Evolutionary conservation across 2,329 filamentous ascomycete genomes (phyloP).

Genomic region (Rutstroemia sp.): DNA sequence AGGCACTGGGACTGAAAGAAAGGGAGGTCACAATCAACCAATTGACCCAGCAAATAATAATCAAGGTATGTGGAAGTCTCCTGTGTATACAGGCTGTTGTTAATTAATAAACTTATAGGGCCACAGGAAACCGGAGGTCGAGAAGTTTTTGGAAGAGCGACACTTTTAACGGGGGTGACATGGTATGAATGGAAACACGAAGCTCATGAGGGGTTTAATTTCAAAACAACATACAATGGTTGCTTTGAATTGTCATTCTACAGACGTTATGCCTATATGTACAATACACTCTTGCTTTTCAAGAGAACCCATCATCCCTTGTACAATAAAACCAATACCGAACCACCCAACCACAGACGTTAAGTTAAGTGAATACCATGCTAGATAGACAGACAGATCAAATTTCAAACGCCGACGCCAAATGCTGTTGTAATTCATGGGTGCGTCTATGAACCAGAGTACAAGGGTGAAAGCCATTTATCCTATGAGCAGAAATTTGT

Average conservation of each 20-base stretch:
- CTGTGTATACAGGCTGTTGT: not conserved
- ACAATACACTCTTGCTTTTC: conserved; percentile 17
- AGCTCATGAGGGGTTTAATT: conserved; percentile 3
- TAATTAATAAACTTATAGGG: conserved; percentile 31
- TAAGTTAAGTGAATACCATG: conserved; percentile 14
- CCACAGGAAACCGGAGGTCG: conserved; percentile 40
- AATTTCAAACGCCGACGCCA: conserved; percentile 26
- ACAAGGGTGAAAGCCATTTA: conserved; percentile 23
- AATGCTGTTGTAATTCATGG: conserved; percentile 21
- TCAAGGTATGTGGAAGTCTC: conserved; percentile 51
- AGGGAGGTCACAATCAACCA: conserved; percentile 41
- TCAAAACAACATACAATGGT: conserved; percentile 11
- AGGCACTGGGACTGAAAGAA: conserved; percentile 47
- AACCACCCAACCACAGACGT: conserved; percentile 14
- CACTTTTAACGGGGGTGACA: conserved; percentile 23
- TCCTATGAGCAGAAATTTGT: conserved; percentile 41
- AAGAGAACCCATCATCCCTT: conserved; percentile 18
- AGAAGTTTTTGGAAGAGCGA: conserved; percentile 38
- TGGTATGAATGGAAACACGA: not conserved
- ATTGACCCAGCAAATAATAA: conserved; percentile 64
- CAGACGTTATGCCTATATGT: conserved; percentile 21
- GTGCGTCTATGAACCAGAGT: conserved; percentile 28
- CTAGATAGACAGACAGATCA: conserved; percentile 16
- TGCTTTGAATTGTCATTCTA: conserved; percentile 13
- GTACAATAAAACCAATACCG: conserved; percentile 17